These are phyloP conservation scores for Candida boleticola DNA, from an alignment of 805 yeast species.

Conservation along the genomic window DNA sequence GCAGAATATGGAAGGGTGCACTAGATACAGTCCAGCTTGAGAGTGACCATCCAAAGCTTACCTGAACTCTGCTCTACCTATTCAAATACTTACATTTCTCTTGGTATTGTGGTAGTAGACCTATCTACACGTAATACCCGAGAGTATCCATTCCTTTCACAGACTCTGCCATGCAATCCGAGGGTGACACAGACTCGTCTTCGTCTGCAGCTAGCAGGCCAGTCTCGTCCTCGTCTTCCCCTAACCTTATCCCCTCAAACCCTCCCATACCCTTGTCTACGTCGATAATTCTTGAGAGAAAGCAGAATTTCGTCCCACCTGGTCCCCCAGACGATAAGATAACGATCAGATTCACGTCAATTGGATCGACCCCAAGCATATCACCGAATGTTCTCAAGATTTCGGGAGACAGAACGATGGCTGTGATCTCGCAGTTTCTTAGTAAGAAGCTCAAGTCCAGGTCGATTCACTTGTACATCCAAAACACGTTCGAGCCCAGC, in stretches of 20 bases:
- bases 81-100: no score
- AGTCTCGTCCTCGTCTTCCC: not conserved
- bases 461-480: slow-evolving; percentile 33
- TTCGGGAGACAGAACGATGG: slow-evolving; percentile 44
- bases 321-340: slow-evolving; percentile 25
- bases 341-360: slow-evolving; percentile 55
- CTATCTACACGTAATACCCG: no score
- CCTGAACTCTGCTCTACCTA: no score
- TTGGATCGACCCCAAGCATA: slow-evolving; percentile 55
- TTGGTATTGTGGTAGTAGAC: no score
- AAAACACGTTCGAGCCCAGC: slow-evolving; percentile 40
- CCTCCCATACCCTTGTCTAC: slow-evolving; percentile 1
- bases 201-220: no score
- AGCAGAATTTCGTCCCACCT: not conserved
- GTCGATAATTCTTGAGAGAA: not conserved
- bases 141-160: not conserved
- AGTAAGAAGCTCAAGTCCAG: slow-evolving; percentile 33
- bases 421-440: slow-evolving; percentile 46
- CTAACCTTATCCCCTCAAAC: not conserved
- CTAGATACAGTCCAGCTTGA: no score
- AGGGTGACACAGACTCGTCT: no score
- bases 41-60: no score
- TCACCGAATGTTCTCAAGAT: slow-evolving; percentile 51
- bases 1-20: no score
- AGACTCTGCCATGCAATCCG: not conserved